These are phyloP conservation scores for Apodospora peruviana DNA, from an alignment of 495 filamentous ascomycete genomes.

Conservation along the genomic window DNA sequence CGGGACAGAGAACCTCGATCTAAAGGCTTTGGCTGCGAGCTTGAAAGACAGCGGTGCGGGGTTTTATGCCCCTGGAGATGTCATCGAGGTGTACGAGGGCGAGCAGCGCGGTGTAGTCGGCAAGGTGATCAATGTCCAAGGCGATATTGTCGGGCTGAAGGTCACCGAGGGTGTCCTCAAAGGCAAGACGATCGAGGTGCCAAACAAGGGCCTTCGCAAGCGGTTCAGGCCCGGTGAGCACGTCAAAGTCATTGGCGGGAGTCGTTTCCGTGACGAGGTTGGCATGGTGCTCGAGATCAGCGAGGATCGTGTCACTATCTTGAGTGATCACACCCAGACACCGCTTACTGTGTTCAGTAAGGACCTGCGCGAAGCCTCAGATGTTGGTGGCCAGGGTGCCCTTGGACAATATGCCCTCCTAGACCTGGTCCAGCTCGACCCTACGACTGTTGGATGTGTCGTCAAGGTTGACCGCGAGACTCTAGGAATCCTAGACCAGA, in stretches of 20 bases:
- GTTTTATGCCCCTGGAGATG: conserved; percentile 85
- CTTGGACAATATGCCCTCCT: conserved; percentile 83
- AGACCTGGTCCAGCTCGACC: conserved; percentile 91
- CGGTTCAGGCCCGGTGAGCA: conserved; percentile 91
- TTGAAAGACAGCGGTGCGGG: conserved; percentile 71
- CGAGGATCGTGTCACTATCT: conserved; percentile 82
- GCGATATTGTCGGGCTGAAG: conserved; percentile 83
- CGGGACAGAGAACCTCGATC: conserved; percentile 87
- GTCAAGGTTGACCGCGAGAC: conserved; percentile 94
- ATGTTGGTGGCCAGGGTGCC: conserved; percentile 74
- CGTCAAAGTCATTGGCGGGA: conserved; percentile 96
- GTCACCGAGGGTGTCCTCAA: conserved; percentile 78
- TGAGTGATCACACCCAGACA: conserved; percentile 83
- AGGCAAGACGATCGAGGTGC: conserved; percentile 86
- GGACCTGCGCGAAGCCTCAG: conserved; percentile 85
- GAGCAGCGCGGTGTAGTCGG: conserved; percentile 91
- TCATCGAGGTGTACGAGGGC: conserved; percentile 91
- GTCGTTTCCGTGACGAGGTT: conserved; percentile 85
- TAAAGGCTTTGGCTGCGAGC: conserved; percentile 80
- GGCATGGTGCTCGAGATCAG: conserved; percentile 94
- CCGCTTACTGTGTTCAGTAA: conserved; percentile 99
- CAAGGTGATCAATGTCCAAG: conserved; percentile 77
- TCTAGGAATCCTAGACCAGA: conserved; percentile 83
- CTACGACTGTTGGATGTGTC: conserved; percentile 84
- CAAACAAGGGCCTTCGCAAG: conserved; percentile 88